phyloP scores from a whole-genome alignment of 1,284 basidiomycete species.

The Trichosporon inkin region DNA sequence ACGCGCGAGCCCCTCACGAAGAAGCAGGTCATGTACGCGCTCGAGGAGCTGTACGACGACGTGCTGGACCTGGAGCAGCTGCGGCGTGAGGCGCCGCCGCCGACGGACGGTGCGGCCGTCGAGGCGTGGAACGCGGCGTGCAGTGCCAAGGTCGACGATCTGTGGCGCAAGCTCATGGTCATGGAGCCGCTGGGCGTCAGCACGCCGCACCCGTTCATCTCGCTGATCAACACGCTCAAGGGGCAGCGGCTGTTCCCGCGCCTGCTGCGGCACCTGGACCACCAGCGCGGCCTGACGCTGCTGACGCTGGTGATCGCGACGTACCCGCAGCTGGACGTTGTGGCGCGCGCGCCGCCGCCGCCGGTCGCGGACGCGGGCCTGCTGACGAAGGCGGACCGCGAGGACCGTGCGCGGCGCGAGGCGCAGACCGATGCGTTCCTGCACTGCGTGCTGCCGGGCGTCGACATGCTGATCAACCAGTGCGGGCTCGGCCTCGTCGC shows the following conservation, averaged over 20 bases:
- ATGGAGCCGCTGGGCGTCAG: slow-evolving; percentile 88
- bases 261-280: slow-evolving; percentile 76
- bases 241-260: slow-evolving; percentile 90
- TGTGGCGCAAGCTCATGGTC: slow-evolving; percentile 80
- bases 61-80: slow-evolving; percentile 83
- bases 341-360: slow-evolving; percentile 66
- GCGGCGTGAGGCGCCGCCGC: slow-evolving; percentile 67
- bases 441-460: slow-evolving; percentile 77
- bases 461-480: slow-evolving; percentile 69
- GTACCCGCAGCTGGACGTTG: slow-evolving; percentile 88
- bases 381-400: slow-evolving; percentile 55
- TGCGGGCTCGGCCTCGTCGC: slow-evolving; percentile 76
- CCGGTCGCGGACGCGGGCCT: slow-evolving; percentile 51
- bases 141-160: slow-evolving; percentile 60
- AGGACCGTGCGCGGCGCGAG: slow-evolving; percentile 70
- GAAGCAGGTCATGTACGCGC: slow-evolving; percentile 69
- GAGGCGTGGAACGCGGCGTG: slow-evolving; percentile 61
- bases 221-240: slow-evolving; percentile 80
- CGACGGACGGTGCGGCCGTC: slow-evolving; percentile 55
- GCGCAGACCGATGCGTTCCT: slow-evolving; percentile 85
- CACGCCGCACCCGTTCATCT: slow-evolving; percentile 94
- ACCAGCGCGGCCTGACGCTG: slow-evolving; percentile 75
- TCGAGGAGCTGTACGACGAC: slow-evolving; percentile 83
- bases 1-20: slow-evolving; percentile 67
- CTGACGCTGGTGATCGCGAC: slow-evolving; percentile 89